Conservation (phyloP, 2,329 filamentous ascomycete genomes). For the Pseudocercospora musae region DNA sequence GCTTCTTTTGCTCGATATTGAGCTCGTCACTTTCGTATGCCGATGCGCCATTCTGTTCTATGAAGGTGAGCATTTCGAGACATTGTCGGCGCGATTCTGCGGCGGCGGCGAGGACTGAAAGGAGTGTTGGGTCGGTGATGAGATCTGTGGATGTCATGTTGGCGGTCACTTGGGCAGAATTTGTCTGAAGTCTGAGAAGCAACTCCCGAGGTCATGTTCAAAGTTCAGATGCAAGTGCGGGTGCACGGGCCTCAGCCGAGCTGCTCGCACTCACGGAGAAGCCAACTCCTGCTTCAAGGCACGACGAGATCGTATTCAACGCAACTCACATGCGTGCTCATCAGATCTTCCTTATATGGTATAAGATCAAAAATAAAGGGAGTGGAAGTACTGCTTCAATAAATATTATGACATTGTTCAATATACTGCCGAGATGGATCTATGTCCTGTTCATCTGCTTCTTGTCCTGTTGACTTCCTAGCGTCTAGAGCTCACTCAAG, state of each 20-base stretch:
- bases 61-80: conserved; percentile 55
- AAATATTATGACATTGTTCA: background rate
- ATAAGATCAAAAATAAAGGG: background rate
- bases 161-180: background rate
- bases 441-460: background rate
- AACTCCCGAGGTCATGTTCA: background rate
- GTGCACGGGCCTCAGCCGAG: background rate
- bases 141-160: conserved; percentile 21
- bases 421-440: background rate
- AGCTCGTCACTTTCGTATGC: conserved; percentile 40
- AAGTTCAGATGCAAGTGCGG: background rate
- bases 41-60: conserved; percentile 46
- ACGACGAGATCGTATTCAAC: no score
- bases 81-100: conserved; percentile 70
- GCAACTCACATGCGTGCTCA: no score
- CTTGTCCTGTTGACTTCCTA: background rate
- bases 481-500: background rate
- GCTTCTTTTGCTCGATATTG: conserved; percentile 57
- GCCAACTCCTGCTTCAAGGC: background rate
- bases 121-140: conserved; percentile 63
- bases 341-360: background rate
- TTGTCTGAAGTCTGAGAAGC: background rate
- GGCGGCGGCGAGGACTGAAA: conserved; percentile 68
- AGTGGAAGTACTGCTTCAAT: background rate
- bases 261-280: background rate